These are phyloP conservation scores for Ophiostoma sp. DNA, from an alignment of 2,329 filamentous ascomycete genomes.

Conservation along the genomic window DNA sequence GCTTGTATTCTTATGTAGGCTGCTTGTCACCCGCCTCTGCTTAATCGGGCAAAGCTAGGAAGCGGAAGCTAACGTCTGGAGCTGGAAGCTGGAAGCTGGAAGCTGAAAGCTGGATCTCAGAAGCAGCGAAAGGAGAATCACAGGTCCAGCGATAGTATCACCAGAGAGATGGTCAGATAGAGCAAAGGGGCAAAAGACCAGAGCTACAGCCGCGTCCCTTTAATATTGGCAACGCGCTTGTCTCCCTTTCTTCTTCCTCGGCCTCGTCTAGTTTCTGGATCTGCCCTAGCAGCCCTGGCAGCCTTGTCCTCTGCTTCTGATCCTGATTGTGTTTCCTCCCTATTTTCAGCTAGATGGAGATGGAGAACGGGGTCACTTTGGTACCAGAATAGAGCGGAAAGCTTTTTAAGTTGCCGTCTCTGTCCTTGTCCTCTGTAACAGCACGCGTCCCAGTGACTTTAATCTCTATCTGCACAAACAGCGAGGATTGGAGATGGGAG, in stretches of 20 bases:
- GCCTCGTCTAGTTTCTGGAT: neutral
- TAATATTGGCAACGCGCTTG: slow-evolving; percentile 2
- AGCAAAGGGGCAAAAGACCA: neutral
- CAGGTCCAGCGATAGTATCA: neutral
- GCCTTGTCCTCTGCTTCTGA: neutral
- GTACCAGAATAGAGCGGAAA: neutral
- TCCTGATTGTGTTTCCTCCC: neutral
- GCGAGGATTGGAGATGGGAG: neutral
- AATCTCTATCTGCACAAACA: no score
- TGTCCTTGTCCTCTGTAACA: neutral
- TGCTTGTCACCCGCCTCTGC: no score
- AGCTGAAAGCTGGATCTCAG: neutral
- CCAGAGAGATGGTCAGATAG: neutral
- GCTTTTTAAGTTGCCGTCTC: neutral
- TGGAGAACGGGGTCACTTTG: neutral
- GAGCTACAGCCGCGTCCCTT: slow-evolving; percentile 12
- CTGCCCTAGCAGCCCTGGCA: neutral
- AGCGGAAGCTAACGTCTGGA: neutral
- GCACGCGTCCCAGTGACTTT: slow-evolving; percentile 6
- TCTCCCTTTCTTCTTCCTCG: slow-evolving; percentile 3
- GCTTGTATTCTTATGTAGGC: no score
- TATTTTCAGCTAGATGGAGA: neutral
- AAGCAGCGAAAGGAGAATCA: neutral
- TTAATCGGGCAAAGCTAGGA: no score
- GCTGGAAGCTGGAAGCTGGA: neutral